Base-by-base conservation (phyloP, 805 yeast genomes). In the Candida krabiensis region DNA sequence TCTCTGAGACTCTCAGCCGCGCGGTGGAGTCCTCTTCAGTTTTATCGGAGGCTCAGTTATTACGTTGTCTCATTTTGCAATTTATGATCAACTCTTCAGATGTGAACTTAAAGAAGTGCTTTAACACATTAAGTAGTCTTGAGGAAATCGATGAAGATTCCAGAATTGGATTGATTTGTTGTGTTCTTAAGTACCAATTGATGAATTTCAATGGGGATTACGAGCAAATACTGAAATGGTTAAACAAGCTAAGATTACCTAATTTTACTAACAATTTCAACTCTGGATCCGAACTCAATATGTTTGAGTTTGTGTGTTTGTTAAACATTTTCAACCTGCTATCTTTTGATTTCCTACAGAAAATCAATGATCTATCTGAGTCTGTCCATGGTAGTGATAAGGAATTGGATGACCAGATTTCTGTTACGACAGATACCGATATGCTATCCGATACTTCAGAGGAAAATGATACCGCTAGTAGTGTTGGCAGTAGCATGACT, bases 281-380 rank as follows among this genome's bases (percentile, higher is more conserved):
- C 11, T 17, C 39, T n/a, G 56, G 54, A n/a, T 46, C 52, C n/a
- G 43, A 43, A 13, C 33, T 59, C 37, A 45, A 45, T 15, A 29
- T 45, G 14, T 56, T 58, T 39, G 52, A 49, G 28, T 60, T 60
- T 43, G 58, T 52, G 8, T 40, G 57, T 2, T 43, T 58, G 25
- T 41, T 53, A 8, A 53, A 46, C 28, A 50, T 56, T 9, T 41
- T 53, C 34, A 44, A 50, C 27, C 29, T 38, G 9, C 33, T 56
- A 3, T 37, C 48, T 4, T 33, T 35, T 19, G 55, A 45, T 2
- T 28, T 41, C 9, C 19, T 53, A 7, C 46, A 44, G 5, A 46
- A 41, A 6, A 26, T 52, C 16, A 41, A 47, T 27, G 35, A 41
- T n/a, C 33, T 37, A 2, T 21, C 33, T 4, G 26, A 31, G 21